Conservation (phyloP, 768 basidiomycete genomes). For the Leccinellum luteum region DNA sequence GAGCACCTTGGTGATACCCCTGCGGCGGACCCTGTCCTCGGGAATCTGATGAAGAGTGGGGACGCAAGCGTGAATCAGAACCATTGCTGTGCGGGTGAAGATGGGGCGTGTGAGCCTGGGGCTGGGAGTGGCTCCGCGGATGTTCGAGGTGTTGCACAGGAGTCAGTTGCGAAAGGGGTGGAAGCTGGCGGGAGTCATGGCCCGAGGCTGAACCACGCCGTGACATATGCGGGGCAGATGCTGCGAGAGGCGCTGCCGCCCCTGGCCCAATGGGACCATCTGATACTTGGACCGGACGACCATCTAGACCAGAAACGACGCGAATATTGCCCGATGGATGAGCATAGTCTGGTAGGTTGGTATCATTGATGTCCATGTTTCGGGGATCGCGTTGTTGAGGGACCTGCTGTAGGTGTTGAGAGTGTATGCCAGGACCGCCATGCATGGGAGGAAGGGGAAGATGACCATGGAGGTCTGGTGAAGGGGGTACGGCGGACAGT, state of each 20-base stretch:
- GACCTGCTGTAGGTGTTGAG: constrained; percentile 30
- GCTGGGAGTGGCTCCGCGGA: constrained; percentile 33
- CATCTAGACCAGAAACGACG: constrained; percentile 45
- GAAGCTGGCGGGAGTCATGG: constrained; percentile 49
- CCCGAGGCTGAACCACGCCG: constrained; percentile 40
- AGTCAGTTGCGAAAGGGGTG: constrained; percentile 46
- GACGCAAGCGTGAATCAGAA: constrained; percentile 46
- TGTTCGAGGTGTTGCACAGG: constrained; percentile 40
- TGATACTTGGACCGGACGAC: constrained; percentile 46
- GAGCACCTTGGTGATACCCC: constrained; percentile 35
- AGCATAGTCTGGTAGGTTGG: constrained; percentile 47
- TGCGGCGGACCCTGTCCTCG: constrained; percentile 40
- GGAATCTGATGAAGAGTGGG: constrained; percentile 51
- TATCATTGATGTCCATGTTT: constrained; percentile 48
- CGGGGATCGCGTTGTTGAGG: constrained; percentile 36
- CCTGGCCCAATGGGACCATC: constrained; percentile 49
- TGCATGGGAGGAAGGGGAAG: constrained; percentile 33
- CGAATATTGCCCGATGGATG: constrained; percentile 49
- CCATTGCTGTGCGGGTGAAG: constrained; percentile 41
- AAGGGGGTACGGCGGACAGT: constrained; percentile 57
- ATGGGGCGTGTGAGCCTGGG: constrained; percentile 40
- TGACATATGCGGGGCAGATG: constrained; percentile 40
- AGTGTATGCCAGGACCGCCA: constrained; percentile 35
- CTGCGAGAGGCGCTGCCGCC: constrained; percentile 36
- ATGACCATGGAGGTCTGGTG: constrained; percentile 48